A percentile compares a stretch with the other conserved stretches of the same genome.
Evolutionary conservation across 805 yeast species (phyloP).

Genomic region (Wickerhamomyces pijperi): DNA sequence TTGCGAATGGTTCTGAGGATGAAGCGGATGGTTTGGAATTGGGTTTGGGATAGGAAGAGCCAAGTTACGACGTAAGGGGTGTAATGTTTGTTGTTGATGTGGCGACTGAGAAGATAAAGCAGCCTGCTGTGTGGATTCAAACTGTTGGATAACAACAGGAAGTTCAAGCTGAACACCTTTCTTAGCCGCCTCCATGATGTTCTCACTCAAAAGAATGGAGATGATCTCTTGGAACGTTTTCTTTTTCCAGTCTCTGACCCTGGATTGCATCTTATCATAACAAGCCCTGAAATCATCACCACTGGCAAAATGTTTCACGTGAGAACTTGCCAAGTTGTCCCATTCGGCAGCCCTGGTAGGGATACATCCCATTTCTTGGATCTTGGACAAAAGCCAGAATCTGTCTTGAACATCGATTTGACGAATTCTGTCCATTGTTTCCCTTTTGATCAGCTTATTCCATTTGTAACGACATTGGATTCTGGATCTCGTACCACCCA

Average conservation of each 20-base stretch:
- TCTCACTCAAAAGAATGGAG: conserved; percentile 15
- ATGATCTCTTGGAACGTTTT: conserved; percentile 26
- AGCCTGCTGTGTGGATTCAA: background rate
- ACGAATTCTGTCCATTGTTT: conserved; percentile 32
- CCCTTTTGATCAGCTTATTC: conserved; percentile 67
- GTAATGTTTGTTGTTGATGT: background rate
- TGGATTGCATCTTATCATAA: conserved; percentile 47
- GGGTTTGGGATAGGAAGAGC: background rate
- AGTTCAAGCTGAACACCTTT: conserved; percentile 9
- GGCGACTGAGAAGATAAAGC: background rate
- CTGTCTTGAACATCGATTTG: conserved; percentile 35
- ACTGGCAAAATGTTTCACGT: conserved; percentile 38
- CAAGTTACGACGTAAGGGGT: background rate
- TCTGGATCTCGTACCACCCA: conserved; percentile 83
- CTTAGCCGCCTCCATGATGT: conserved; percentile 10
- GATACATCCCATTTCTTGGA: conserved; percentile 31
- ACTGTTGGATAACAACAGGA: conserved; percentile 14
- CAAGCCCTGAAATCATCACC: conserved; percentile 51
- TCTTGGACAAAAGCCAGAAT: conserved; percentile 35
- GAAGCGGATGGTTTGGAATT: background rate
- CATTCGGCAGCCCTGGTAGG: conserved; percentile 38
- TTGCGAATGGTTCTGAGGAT: background rate
- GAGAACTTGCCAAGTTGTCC: conserved; percentile 39
- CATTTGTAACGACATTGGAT: conserved; percentile 95
- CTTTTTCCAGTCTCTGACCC: conserved; percentile 36